phyloP scores from a whole-genome alignment of 768 basidiomycete genomes.

The Boletales sp. region DNA sequence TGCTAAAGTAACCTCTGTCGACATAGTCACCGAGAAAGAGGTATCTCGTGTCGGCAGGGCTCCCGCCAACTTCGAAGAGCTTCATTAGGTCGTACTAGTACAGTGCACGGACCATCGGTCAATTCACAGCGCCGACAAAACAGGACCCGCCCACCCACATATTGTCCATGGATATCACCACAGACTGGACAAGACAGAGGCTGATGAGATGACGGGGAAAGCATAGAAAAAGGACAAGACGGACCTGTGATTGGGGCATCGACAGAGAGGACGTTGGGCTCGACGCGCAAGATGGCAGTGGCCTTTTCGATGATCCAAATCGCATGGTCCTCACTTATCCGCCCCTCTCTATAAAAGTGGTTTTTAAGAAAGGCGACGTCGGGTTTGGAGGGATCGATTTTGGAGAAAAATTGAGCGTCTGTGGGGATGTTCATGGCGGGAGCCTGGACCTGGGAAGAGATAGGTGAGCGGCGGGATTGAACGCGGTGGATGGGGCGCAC shows the following conservation, averaged over 20 bases:
- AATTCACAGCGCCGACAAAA: conserved; percentile 11
- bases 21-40: conserved; percentile 93
- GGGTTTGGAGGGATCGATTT: conserved; percentile 82
- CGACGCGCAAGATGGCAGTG: conserved; percentile 76
- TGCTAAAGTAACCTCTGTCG: conserved; percentile 88
- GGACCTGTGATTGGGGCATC: conserved; percentile 97
- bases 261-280: conserved; percentile 89
- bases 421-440: conserved; percentile 93
- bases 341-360: conserved; percentile 96
- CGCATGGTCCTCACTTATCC: conserved; percentile 92
- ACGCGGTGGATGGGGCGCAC: conserved; percentile 40
- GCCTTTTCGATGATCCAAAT: conserved; percentile 88
- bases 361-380: conserved; percentile 97
- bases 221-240: background rate
- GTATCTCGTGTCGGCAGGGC: conserved; percentile 90
- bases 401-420: conserved; percentile 89
- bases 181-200: conserved; percentile 54
- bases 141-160: conserved; percentile 53
- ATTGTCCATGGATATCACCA: conserved; percentile 99
- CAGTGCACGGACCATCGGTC: conserved; percentile 7
- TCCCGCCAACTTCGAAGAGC: conserved; percentile 90
- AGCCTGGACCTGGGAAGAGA: conserved; percentile 78
- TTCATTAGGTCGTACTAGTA: conserved; percentile 90
- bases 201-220: background rate
- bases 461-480: conserved; percentile 6